Conservation (phyloP, 2,329 filamentous ascomycete genomes). For the Penicillium sp. region DNA sequence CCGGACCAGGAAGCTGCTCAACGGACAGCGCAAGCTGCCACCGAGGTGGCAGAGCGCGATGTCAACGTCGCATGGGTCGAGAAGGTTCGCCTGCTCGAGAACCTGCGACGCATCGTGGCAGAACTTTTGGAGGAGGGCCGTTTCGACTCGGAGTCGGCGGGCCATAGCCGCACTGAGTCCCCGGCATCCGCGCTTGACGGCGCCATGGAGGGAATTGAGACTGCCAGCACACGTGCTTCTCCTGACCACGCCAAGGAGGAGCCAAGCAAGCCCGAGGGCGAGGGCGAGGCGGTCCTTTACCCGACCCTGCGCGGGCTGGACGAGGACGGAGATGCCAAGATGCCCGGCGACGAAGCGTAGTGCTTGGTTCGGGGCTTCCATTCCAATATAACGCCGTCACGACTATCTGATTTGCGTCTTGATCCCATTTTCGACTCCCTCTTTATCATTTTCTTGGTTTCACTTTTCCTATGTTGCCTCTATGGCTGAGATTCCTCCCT, state of each 20-base stretch:
- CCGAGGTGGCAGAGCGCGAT: conserved; percentile 40
- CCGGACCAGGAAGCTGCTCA: conserved; percentile 32
- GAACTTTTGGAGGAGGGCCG: conserved; percentile 55
- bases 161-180: conserved; percentile 14
- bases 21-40: conserved; percentile 38
- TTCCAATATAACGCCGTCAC: conserved; percentile 19
- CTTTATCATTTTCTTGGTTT: conserved; percentile 7
- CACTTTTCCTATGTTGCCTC: conserved; percentile 9
- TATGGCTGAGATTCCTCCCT: not conserved
- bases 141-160: conserved; percentile 35
- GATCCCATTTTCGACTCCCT: conserved; percentile 8
- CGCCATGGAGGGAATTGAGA: conserved; percentile 38
- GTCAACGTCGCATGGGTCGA: conserved; percentile 59
- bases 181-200: conserved; percentile 20
- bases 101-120: conserved; percentile 56
- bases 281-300: conserved; percentile 30
- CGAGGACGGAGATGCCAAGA: conserved; percentile 38
- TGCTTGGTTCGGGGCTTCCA: not conserved
- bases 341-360: conserved; percentile 29
- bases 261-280: conserved; percentile 26
- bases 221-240: conserved; percentile 31
- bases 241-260: conserved; percentile 44
- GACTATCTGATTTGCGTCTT: conserved; percentile 15
- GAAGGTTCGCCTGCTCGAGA: conserved; percentile 63
- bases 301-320: conserved; percentile 34